Percentiles rank a stretch among this genome's conserved stretches.
phyloP scores from a whole-genome alignment of 768 basidiomycete species.

The Russula earlei region DNA sequence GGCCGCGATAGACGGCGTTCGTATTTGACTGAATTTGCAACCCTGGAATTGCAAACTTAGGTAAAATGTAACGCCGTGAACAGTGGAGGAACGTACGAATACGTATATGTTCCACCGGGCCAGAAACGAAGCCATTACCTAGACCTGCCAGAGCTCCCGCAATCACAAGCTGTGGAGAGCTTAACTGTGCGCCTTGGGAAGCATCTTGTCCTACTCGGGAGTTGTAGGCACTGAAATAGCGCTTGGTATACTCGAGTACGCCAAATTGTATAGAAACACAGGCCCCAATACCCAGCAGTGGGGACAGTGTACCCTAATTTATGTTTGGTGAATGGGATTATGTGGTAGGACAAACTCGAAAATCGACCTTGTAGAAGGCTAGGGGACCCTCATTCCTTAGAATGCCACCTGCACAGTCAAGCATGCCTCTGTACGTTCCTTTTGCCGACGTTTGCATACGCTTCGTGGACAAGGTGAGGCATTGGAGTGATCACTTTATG shows the following conservation, averaged over 20 bases:
- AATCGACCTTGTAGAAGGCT: constrained; percentile 85
- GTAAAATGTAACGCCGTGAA: not conserved
- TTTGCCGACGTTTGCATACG: constrained; percentile 90
- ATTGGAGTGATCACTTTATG: constrained; percentile 4
- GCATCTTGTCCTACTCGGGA: constrained; percentile 49
- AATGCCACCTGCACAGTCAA: constrained; percentile 85
- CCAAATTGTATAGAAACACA: constrained; percentile 97
- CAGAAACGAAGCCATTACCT: constrained; percentile 86
- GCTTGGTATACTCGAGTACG: constrained; percentile 78
- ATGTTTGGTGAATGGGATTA: not conserved
- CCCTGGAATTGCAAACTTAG: constrained; percentile 36
- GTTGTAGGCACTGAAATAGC: constrained; percentile 63
- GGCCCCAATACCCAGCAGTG: constrained; percentile 83
- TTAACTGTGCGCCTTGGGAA: constrained; percentile 50
- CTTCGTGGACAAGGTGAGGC: constrained; percentile 30
- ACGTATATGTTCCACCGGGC: constrained; percentile 95
- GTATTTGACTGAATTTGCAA: constrained; percentile 83
- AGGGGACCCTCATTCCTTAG: constrained; percentile 85
- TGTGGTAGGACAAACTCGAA: not conserved
- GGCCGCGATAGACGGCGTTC: constrained; percentile 72
- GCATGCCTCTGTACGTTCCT: constrained; percentile 82
- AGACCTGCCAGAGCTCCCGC: constrained; percentile 83
- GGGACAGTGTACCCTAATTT: constrained; percentile 76
- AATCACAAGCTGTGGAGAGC: constrained; percentile 53
- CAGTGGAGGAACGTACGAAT: constrained; percentile 54